phyloP scores from a whole-genome alignment of 179 eudicot genomes.

The Corrigiola litoralis region DNA sequence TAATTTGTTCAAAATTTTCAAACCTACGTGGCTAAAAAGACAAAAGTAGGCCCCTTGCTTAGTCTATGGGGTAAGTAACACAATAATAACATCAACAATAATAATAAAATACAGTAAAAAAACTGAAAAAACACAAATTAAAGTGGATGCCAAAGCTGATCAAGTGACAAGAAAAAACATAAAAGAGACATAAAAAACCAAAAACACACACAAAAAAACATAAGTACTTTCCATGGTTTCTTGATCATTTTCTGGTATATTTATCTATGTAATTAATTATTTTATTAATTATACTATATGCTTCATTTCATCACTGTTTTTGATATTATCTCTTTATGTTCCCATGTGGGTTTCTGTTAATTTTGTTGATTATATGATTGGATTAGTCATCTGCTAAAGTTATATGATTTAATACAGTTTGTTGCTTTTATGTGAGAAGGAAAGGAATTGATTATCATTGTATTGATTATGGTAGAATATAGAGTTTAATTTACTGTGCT shows the following conservation, averaged over 20 bases:
- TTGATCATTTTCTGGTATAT: background rate
- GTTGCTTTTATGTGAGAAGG: no score
- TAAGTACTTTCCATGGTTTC: background rate
- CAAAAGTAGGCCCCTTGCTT: background rate
- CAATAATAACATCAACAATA: no score
- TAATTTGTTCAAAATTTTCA: no score
- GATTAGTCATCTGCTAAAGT: background rate
- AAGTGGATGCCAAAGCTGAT: background rate
- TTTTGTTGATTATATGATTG: background rate
- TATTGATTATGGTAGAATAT: no score
- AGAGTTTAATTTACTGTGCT: no score
- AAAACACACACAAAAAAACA: no score
- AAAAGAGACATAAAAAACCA: background rate
- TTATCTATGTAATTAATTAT: background rate
- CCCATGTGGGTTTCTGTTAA: background rate
- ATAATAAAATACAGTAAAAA: background rate
- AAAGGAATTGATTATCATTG: no score
- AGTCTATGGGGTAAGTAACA: background rate
- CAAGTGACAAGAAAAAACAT: background rate
- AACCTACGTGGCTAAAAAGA: slow-evolving; percentile 4
- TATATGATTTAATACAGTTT: no score
- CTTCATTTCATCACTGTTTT: background rate
- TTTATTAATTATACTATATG: background rate
- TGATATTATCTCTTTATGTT: background rate
- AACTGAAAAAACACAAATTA: background rate